Percentiles rank a stretch among this genome's conserved stretches.
phyloP scores from a whole-genome alignment of 441 rosid species.

The Erodium moschatum region DNA sequence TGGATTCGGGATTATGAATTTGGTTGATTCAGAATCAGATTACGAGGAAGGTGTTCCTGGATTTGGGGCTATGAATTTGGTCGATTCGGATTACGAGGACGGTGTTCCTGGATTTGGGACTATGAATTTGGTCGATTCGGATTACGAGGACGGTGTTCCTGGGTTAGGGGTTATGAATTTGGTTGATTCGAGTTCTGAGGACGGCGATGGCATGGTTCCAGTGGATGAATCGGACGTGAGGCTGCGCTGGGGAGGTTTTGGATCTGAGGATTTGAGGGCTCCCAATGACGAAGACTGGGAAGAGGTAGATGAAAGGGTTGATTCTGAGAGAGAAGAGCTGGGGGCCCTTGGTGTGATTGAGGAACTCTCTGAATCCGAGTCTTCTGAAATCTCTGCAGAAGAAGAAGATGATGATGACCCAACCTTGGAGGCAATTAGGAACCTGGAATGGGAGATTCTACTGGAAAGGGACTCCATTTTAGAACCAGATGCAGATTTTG shows the following conservation, averaged over 20 bases:
- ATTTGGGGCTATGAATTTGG: conserved; percentile 13
- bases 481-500: conserved; percentile 6
- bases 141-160: background rate
- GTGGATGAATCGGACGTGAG: background rate
- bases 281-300: conserved; percentile 18
- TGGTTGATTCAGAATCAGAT: background rate
- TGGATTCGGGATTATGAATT: background rate
- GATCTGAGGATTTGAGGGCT: conserved; percentile 6
- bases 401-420: background rate
- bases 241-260: background rate
- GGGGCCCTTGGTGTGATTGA: background rate
- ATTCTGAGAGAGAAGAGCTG: conserved; percentile 8
- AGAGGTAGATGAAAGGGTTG: conserved; percentile 11
- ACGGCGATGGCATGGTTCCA: conserved; percentile 6
- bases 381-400: background rate
- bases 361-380: background rate
- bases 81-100: background rate
- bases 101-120: conserved; percentile 3
- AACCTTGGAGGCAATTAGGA: conserved; percentile 9
- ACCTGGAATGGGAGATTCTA: conserved; percentile 25
- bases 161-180: conserved; percentile 11
- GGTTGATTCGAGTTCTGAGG: conserved; percentile 3
- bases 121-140: conserved; percentile 12
- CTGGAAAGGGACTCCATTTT: conserved; percentile 16
- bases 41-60: background rate